A percentile compares a stretch with the other conserved stretches of the same genome.
Evolutionary conservation across 164 flowering plant genomes (phyloP).

Genomic region (Vitis labrusca): DNA sequence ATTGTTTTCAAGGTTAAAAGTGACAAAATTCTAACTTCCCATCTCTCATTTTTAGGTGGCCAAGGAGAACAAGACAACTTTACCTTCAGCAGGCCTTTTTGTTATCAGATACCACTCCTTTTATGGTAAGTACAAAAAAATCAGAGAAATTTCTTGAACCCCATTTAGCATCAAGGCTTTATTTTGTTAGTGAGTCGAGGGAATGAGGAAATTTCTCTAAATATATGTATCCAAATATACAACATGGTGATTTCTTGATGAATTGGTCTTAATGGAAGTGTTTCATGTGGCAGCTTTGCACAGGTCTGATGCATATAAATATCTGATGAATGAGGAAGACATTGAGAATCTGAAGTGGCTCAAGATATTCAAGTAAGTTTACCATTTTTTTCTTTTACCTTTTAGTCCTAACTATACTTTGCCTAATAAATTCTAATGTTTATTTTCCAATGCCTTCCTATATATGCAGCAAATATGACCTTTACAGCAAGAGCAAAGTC

Average conservation of each 20-base stretch:
- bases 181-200: no score
- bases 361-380: slow-evolving; percentile 53
- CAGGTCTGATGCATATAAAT: slow-evolving; percentile 52
- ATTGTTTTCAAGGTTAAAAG: no score
- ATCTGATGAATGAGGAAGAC: slow-evolving; percentile 74
- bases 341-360: slow-evolving; percentile 69
- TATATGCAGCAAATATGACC: slow-evolving; percentile 43
- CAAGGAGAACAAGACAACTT: slow-evolving; percentile 52
- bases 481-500: slow-evolving; percentile 56
- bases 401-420: no score
- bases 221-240: no score
- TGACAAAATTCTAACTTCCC: not conserved
- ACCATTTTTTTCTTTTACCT: no score
- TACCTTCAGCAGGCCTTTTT: slow-evolving; percentile 69
- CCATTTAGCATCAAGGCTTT: not conserved
- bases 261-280: not conserved
- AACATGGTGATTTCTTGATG: no score
- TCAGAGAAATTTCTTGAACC: not conserved
- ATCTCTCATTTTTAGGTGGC: slow-evolving; percentile 46
- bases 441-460: not conserved
- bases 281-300: slow-evolving; percentile 41
- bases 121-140: slow-evolving; percentile 41
- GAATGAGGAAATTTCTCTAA: no score
- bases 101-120: slow-evolving; percentile 80
- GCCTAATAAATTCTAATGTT: no score